A percentile compares a stretch with the other conserved stretches of the same genome.
Conservation (phyloP, 2,329 filamentous ascomycete genomes). For the Fusarium xylarioides region DNA sequence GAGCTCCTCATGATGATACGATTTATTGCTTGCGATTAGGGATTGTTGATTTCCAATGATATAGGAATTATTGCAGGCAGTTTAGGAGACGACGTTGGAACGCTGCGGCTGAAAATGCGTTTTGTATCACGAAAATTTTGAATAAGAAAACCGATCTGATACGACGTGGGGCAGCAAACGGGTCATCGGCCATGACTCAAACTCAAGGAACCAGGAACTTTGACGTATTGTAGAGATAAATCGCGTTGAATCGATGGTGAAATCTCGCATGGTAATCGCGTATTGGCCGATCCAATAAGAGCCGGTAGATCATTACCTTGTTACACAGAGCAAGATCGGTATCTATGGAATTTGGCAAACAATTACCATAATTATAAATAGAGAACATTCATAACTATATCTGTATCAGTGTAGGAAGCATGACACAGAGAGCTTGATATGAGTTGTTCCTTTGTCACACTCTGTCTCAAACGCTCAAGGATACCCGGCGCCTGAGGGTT, state of each 20-base stretch:
- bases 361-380: neutral
- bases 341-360: neutral
- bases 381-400: neutral
- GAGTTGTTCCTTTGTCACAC: neutral
- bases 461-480: neutral
- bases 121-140: neutral
- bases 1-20: neutral
- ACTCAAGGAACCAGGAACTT: neutral
- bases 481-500: neutral
- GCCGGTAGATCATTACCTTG: conserved; percentile 5
- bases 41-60: neutral
- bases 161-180: neutral
- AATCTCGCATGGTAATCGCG: conserved; percentile 30
- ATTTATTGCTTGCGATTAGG: no score
- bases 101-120: neutral
- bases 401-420: neutral
- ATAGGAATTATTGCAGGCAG: neutral
- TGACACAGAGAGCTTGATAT: neutral
- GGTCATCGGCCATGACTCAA: conserved; percentile 9
- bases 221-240: conserved; percentile 6
- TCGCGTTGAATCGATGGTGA: conserved; percentile 28
- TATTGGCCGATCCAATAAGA: conserved; percentile 7
- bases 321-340: neutral
- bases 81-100: neutral
- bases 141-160: neutral